Conservation (phyloP, 2,329 filamentous ascomycete species). For the Ilyonectria sp. region DNA sequence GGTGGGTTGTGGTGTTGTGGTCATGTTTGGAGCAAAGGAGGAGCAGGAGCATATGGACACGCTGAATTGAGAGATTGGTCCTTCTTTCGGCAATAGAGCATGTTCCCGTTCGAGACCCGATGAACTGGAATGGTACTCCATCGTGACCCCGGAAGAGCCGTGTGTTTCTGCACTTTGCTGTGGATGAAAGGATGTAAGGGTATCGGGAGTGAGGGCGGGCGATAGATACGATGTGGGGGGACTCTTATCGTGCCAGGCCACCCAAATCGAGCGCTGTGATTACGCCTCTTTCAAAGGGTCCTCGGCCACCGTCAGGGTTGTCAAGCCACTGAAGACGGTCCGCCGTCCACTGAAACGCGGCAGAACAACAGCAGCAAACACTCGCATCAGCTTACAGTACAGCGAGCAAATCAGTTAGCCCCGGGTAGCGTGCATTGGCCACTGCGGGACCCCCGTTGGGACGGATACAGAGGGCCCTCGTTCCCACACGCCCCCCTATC, state of each 20-base stretch:
- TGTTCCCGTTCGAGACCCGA: no score
- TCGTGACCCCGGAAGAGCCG: no score
- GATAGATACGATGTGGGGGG: not conserved
- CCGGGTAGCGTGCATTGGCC: constrained; percentile 36
- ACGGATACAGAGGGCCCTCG: not conserved
- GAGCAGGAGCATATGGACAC: no score
- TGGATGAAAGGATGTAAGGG: not conserved
- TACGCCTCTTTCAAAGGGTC: constrained; percentile 10
- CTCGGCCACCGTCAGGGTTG: not conserved
- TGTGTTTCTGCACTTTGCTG: no score
- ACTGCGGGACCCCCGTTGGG: not conserved
- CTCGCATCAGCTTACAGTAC: not conserved
- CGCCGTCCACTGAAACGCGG: not conserved
- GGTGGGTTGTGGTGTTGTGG: no score
- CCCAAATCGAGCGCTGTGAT: constrained; percentile 1
- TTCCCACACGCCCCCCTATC: no score
- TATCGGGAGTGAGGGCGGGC: no score
- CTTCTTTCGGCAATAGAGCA: no score
- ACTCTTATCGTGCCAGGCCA: constrained; percentile 1
- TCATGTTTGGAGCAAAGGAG: no score
- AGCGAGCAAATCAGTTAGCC: constrained; percentile 2
- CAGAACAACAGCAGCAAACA: no score
- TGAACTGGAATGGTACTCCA: no score
- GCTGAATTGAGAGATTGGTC: no score
- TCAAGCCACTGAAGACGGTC: not conserved